A percentile compares a stretch with the other conserved stretches of the same genome.
Conservation (phyloP, 1,284 basidiomycete species). For the Phaffia rhodozyma region DNA sequence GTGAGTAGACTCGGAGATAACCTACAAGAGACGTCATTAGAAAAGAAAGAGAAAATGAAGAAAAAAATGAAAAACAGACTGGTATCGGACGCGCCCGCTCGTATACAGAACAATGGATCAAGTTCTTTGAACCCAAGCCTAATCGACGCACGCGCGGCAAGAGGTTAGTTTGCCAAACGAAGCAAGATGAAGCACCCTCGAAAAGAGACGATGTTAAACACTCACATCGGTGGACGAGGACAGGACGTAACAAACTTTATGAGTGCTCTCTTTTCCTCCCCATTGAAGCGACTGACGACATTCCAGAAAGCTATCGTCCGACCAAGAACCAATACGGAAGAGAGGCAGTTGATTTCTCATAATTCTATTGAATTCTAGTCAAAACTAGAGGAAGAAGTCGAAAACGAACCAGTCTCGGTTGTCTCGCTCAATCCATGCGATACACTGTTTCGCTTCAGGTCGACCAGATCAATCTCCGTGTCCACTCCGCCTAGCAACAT, state of each 20-base stretch:
- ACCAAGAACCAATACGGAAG: too few species aligned
- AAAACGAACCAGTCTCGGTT: constrained; percentile 35
- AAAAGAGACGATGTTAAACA: constrained; percentile 18
- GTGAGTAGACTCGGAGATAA: constrained; percentile 39
- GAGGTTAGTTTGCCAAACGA: background rate
- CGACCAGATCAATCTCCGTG: constrained; percentile 60
- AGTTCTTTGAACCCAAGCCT: constrained; percentile 75
- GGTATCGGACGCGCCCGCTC: constrained; percentile 60
- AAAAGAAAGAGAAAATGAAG: background rate
- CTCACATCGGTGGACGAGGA: constrained; percentile 72
- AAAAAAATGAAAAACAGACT: constrained; percentile 18
- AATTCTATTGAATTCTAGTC: background rate
- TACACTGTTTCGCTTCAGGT: constrained; percentile 58
- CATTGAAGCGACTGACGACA: constrained; percentile 33
- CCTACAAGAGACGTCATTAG: constrained; percentile 41
- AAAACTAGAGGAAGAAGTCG: background rate
- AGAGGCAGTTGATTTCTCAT: too few species aligned
- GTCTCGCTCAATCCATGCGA: constrained; percentile 67
- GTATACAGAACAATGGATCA: constrained; percentile 70
- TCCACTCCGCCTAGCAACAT: constrained; percentile 74
- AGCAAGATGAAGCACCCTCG: constrained; percentile 2
- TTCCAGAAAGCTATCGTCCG: constrained; percentile 24
- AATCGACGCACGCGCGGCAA: background rate
- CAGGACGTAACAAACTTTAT: constrained; percentile 84
- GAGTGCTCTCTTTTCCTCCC: constrained; percentile 58